Evolutionary conservation across 1,139 yeast species (phyloP).

Genomic region (Hemisphaericaspora lyxosophila): DNA sequence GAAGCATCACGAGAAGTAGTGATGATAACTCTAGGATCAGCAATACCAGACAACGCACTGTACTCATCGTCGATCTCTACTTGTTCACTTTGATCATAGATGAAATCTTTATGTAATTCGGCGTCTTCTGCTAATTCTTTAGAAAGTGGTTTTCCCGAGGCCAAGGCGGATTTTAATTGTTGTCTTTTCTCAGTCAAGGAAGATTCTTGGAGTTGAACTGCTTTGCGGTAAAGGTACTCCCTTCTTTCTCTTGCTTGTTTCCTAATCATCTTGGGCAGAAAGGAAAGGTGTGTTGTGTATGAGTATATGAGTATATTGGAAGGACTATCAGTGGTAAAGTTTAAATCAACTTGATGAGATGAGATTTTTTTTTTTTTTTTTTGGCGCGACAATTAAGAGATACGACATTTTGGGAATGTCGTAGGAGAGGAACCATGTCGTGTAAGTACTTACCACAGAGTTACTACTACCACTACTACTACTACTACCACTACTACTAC

Average conservation of each 20-base stretch:
- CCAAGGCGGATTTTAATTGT: slow-evolving; percentile 81
- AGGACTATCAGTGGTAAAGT: not conserved
- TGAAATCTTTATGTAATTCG: slow-evolving; percentile 73
- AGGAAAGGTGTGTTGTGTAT: not conserved
- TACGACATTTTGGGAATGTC: not conserved
- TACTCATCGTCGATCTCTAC: slow-evolving; percentile 81
- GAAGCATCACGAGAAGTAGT: slow-evolving; percentile 94
- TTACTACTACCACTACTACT: too few relatives aligned
- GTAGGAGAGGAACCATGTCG: not conserved
- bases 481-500: too few relatives aligned
- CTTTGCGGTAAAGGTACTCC: slow-evolving; percentile 85
- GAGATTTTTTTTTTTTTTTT: slow-evolving; percentile 4
- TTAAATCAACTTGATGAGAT: slow-evolving; percentile 5
- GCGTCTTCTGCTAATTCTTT: slow-evolving; percentile 88
- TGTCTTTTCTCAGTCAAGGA: slow-evolving; percentile 83
- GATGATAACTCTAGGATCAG: slow-evolving; percentile 89
- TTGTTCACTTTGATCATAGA: slow-evolving; percentile 79
- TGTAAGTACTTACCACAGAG: too few relatives aligned
- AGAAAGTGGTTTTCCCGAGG: slow-evolving; percentile 86
- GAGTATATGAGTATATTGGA: not conserved
- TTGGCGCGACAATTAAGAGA: not conserved
- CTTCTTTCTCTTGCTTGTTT: slow-evolving; percentile 94
- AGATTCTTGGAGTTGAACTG: slow-evolving; percentile 88
- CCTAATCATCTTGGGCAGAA: slow-evolving; percentile 66
- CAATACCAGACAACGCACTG: slow-evolving; percentile 78